phyloP scores from a whole-genome alignment of 1,284 basidiomycete species.

The Apiotrichum brassicae region DNA sequence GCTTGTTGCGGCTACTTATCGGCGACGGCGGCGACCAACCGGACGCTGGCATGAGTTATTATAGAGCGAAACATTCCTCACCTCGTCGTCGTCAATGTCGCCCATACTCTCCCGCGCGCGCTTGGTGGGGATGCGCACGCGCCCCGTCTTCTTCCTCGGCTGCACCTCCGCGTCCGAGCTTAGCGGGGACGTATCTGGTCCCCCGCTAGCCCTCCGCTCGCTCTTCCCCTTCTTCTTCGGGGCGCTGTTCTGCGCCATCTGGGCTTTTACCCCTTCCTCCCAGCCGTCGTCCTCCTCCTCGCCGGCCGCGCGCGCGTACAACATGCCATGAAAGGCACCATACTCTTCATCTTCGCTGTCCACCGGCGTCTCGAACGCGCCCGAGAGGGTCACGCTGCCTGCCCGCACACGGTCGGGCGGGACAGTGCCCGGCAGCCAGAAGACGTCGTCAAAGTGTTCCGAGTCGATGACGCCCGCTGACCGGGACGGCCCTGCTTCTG shows the following conservation, averaged over 20 bases:
- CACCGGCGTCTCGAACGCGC: background rate
- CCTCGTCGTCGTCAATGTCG: constrained; percentile 6
- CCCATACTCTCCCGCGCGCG: constrained; percentile 6
- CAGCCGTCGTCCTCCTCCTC: constrained; percentile 8
- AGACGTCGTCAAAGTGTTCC: constrained; percentile 13
- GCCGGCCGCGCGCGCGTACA: constrained; percentile 8
- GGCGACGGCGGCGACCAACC: constrained; percentile 4
- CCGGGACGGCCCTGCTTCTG: constrained; percentile 2
- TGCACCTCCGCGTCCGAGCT: constrained; percentile 1
- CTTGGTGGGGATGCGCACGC: background rate
- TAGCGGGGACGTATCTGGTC: background rate
- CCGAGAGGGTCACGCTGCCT: background rate
- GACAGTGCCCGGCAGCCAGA: constrained; percentile 13
- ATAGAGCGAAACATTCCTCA: background rate
- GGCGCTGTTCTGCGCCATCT: constrained; percentile 1
- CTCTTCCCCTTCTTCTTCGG: background rate
- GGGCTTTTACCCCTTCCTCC: constrained; percentile 12
- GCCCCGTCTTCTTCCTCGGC: background rate
- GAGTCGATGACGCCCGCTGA: constrained; percentile 11
- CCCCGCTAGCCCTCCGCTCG: background rate
- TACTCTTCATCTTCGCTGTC: constrained; percentile 7
- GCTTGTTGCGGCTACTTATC: no score
- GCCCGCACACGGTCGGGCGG: background rate
- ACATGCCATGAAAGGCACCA: constrained; percentile 1
- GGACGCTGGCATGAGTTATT: background rate